These are phyloP conservation scores for Endothia cerciana DNA, from an alignment of 2,329 filamentous ascomycete genomes.

Conservation along the genomic window DNA sequence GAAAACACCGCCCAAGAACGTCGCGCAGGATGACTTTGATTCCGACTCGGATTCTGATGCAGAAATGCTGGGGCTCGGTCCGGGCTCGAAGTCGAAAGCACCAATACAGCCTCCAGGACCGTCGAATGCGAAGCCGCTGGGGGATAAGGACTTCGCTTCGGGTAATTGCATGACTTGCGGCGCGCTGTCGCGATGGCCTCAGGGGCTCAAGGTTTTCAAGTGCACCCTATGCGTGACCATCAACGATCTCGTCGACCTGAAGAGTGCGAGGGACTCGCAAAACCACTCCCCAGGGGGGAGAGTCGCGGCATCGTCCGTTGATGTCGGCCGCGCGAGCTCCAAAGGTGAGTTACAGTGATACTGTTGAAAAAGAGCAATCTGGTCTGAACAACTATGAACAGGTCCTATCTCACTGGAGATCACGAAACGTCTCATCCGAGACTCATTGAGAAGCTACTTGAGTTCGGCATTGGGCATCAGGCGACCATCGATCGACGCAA, in stretches of 20 bases:
- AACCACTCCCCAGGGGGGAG: slow-evolving; percentile 13
- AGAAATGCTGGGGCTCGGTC: slow-evolving; percentile 30
- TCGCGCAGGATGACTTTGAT: slow-evolving; percentile 42
- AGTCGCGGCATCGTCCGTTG: slow-evolving; percentile 17
- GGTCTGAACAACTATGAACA: slow-evolving; percentile 14
- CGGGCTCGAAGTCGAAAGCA: slow-evolving; percentile 41
- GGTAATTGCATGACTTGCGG: slow-evolving; percentile 87
- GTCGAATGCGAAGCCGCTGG: slow-evolving; percentile 28
- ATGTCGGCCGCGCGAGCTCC: slow-evolving; percentile 30
- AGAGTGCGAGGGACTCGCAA: slow-evolving; percentile 18
- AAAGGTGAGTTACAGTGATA: slow-evolving; percentile 18
- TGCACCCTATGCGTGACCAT: slow-evolving; percentile 85
- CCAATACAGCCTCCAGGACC: slow-evolving; percentile 16
- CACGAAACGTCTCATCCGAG: slow-evolving; percentile 55
- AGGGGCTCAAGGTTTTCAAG: slow-evolving; percentile 72
- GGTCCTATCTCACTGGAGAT: slow-evolving; percentile 59
- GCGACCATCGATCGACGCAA: slow-evolving; percentile 20
- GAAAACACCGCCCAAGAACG: slow-evolving; percentile 50
- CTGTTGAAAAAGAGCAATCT: background rate
- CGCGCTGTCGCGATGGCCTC: slow-evolving; percentile 78
- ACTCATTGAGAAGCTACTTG: slow-evolving; percentile 46
- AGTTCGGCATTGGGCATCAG: slow-evolving; percentile 33
- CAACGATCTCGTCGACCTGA: slow-evolving; percentile 66
- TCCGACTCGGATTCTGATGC: slow-evolving; percentile 49
- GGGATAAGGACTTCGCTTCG: slow-evolving; percentile 63